phyloP scores from a whole-genome alignment of 495 filamentous ascomycete species.

The Hypomontagnella submonticulosa region DNA sequence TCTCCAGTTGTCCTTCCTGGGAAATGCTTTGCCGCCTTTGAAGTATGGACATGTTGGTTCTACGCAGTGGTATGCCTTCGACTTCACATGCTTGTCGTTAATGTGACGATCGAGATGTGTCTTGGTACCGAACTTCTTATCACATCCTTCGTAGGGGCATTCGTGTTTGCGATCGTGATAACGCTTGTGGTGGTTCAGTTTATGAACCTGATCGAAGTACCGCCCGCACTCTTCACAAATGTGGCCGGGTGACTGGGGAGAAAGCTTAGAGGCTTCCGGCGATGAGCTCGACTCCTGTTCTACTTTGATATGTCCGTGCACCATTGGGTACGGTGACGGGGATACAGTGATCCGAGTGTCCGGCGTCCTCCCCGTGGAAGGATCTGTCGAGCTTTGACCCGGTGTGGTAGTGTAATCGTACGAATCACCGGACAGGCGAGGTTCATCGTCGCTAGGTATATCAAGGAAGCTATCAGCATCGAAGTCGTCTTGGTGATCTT shows the following conservation, averaged over 20 bases:
- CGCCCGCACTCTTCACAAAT: conserved; percentile 57
- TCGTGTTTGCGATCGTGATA: conserved; percentile 61
- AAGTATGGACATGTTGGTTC: conserved; percentile 58
- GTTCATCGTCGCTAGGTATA: conserved; percentile 47
- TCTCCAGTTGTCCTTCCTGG: conserved; percentile 64
- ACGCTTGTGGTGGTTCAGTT: conserved; percentile 63
- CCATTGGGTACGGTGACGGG: conserved; percentile 50
- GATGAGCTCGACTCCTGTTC: conserved; percentile 43
- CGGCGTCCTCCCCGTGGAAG: conserved; percentile 55
- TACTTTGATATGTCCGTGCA: conserved; percentile 34
- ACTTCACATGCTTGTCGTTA: conserved; percentile 62
- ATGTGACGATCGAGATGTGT: conserved; percentile 63
- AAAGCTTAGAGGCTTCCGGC: conserved; percentile 42
- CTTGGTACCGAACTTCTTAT: conserved; percentile 62
- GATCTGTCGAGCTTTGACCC: conserved; percentile 52
- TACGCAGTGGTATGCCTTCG: conserved; percentile 61
- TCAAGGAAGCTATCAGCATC: conserved; percentile 48
- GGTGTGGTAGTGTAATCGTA: conserved; percentile 56
- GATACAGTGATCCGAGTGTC: conserved; percentile 53
- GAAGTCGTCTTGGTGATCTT: conserved; percentile 39
- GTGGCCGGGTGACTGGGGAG: conserved; percentile 45
- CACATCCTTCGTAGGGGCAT: conserved; percentile 54
- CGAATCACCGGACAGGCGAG: conserved; percentile 45
- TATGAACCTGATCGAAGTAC: conserved; percentile 58
- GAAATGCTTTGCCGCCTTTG: conserved; percentile 60